Conservation (phyloP, 2,329 filamentous ascomycete genomes). For the Fusarium luffae region DNA sequence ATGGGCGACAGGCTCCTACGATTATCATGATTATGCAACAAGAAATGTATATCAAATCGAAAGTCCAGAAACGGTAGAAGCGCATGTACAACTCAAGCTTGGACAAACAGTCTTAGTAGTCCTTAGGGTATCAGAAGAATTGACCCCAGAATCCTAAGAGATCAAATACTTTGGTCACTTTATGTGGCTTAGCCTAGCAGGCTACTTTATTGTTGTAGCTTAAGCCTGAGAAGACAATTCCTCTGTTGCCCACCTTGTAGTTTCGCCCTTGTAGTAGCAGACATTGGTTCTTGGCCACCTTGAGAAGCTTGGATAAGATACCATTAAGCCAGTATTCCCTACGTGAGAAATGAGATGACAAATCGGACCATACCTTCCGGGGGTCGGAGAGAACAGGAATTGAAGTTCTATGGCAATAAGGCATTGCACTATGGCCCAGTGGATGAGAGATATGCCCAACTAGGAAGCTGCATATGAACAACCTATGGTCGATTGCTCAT, state of each 20-base stretch:
- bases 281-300: not conserved
- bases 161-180: too few species aligned
- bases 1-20: conserved; percentile 14
- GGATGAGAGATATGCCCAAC: not conserved
- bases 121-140: too few species aligned
- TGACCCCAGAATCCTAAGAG: too few species aligned
- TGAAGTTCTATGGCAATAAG: not conserved
- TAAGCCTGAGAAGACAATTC: too few species aligned
- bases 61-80: not conserved
- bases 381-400: conserved; percentile 3
- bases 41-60: not conserved
- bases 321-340: not conserved
- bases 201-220: too few species aligned
- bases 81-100: not conserved
- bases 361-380: conserved; percentile 33
- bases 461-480: conserved; percentile 1
- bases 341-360: not conserved
- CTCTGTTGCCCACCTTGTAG: too few species aligned
- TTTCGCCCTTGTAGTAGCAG: not conserved
- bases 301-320: not conserved
- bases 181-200: too few species aligned
- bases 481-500: conserved; percentile 8
- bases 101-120: not conserved
- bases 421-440: conserved; percentile 1
- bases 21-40: not conserved